Percentiles rank a stretch among this genome's conserved stretches.
Evolutionary conservation across 176 grass and related monocot genomes (phyloP).

Genomic region (Otatea glauca): DNA sequence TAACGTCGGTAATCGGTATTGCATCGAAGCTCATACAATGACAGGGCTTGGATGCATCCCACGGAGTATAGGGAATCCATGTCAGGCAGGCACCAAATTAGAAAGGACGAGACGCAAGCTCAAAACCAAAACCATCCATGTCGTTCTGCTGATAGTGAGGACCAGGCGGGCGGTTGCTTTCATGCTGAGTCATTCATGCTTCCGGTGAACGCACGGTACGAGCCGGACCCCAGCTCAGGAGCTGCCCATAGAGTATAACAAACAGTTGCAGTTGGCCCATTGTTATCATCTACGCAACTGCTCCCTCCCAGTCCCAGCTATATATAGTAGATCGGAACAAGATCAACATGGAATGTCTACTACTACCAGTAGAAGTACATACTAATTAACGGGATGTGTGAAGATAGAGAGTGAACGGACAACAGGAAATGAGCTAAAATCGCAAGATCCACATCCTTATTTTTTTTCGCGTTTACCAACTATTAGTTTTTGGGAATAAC

Average conservation of each 20-base stretch:
- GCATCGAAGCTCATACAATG: not conserved
- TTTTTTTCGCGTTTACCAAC: no score
- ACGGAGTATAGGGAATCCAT: not conserved
- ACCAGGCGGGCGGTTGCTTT: conserved; percentile 32
- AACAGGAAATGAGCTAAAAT: no score
- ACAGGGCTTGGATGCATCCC: not conserved
- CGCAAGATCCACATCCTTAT: no score
- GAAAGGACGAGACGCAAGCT: conserved; percentile 17
- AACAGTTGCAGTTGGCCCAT: not conserved
- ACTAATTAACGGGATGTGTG: no score
- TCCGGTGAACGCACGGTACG: not conserved
- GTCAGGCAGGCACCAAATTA: not conserved
- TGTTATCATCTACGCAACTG: not conserved
- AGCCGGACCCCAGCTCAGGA: conserved; percentile 22
- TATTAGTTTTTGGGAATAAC: no score
- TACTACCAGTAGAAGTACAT: no score
- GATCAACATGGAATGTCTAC: no score
- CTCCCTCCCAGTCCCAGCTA: no score
- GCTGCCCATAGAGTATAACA: not conserved
- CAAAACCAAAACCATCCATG: not conserved
- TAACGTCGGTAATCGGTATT: not conserved
- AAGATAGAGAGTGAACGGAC: no score
- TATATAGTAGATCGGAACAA: no score
- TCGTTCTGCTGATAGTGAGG: conserved; percentile 21
- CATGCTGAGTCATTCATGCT: conserved; percentile 39